Evolutionary conservation across 129 eudicot genomes (phyloP).

Genomic region (Ambrosia artemisiifolia): DNA sequence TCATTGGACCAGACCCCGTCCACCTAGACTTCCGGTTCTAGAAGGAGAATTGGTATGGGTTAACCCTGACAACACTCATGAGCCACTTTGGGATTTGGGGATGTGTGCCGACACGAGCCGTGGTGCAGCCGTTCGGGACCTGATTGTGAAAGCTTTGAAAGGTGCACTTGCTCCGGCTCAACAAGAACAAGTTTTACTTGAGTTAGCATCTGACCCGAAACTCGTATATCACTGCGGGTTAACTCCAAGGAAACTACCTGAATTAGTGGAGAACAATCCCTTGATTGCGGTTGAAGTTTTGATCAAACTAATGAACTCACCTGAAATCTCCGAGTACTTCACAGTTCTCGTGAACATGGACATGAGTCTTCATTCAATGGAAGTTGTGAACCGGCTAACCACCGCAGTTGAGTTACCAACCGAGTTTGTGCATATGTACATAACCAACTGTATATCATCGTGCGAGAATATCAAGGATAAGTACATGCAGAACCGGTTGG

Average conservation of each 20-base stretch:
- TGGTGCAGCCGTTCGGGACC: conserved; percentile 81
- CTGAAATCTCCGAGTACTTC: conserved; percentile 82
- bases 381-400: conserved; percentile 96
- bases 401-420: conserved; percentile 90
- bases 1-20: conserved; percentile 82
- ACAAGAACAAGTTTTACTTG: conserved; percentile 76
- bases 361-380: conserved; percentile 99
- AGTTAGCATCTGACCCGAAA: conserved; percentile 81
- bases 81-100: conserved; percentile 93
- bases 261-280: conserved; percentile 94
- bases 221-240: conserved; percentile 84
- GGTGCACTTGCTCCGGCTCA: conserved; percentile 87
- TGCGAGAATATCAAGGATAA: conserved; percentile 89
- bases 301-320: conserved; percentile 72
- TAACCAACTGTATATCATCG: conserved; percentile 86
- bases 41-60: conserved; percentile 89
- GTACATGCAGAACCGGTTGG: conserved; percentile 96
- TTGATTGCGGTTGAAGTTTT: conserved; percentile 90
- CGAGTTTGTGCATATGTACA: conserved; percentile 90
- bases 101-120: conserved; percentile 98
- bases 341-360: conserved; percentile 94
- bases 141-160: conserved; percentile 85
- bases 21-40: conserved; percentile 79
- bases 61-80: conserved; percentile 85
- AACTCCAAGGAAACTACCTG: conserved; percentile 88